Evolutionary conservation across 225 moss, liverwort and hornwort species (phyloP).

Genomic region (Climacium dendroides): DNA sequence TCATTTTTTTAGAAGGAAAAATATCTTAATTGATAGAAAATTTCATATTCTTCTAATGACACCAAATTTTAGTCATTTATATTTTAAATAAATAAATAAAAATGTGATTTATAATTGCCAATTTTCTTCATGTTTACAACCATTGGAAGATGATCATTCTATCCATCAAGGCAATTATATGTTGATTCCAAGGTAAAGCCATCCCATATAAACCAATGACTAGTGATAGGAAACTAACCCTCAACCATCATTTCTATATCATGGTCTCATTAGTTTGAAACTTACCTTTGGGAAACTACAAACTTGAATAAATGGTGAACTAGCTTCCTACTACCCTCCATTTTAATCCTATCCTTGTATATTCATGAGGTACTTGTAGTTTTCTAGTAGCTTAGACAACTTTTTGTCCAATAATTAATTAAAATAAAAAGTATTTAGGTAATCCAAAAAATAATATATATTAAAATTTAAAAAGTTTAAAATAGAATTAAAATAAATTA

Average conservation of each 20-base stretch:
- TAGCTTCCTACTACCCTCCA: fast-evolving
- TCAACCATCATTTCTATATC: background rate
- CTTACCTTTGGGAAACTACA: background rate
- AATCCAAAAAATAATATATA: no score
- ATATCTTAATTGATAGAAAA: no score
- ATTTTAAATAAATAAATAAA: background rate
- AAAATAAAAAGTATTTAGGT: no score
- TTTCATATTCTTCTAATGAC: background rate
- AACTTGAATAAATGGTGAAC: background rate
- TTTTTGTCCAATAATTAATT: no score
- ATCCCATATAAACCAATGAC: background rate
- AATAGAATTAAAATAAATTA: no score
- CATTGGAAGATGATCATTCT: background rate
- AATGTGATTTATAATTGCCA: background rate
- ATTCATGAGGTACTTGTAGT: background rate
- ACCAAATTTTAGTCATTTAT: background rate
- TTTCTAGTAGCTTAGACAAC: no score
- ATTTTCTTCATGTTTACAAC: background rate
- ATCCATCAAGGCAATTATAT: background rate
- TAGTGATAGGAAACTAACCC: background rate
- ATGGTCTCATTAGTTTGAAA: background rate
- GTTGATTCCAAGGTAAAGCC: background rate
- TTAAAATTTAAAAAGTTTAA: fast-evolving
- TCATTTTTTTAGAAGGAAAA: background rate
- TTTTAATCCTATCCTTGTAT: background rate